Evolutionary conservation across 2,329 filamentous ascomycete genomes (phyloP).

Genomic region (Colletotrichum phormii): DNA sequence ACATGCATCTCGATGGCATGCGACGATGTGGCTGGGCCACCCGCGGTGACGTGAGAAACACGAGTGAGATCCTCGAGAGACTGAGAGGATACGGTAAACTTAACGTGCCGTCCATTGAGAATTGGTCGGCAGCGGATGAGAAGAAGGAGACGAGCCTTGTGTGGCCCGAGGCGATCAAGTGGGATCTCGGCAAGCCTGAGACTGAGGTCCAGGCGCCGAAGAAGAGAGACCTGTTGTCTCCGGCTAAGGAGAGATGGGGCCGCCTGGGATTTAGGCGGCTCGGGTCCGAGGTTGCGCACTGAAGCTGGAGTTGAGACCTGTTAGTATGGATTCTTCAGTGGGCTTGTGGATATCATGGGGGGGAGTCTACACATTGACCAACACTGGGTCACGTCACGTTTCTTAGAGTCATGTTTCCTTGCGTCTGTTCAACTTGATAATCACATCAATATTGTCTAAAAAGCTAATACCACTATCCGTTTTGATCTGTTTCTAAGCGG

Average conservation of each 20-base stretch:
- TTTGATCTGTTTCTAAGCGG: not conserved
- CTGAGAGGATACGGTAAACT: constrained; percentile 39
- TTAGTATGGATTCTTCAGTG: not conserved
- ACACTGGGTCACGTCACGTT: not conserved
- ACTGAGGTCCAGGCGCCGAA: constrained; percentile 26
- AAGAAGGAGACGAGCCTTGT: constrained; percentile 39
- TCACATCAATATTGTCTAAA: not conserved
- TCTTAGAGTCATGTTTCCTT: not conserved
- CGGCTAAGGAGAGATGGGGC: constrained; percentile 41
- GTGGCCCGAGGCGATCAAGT: constrained; percentile 33
- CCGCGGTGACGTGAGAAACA: constrained; percentile 30
- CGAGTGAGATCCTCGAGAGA: constrained; percentile 25
- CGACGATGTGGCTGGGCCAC: constrained; percentile 40
- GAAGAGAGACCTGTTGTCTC: constrained; percentile 36
- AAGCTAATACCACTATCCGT: not conserved
- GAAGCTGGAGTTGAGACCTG: not conserved
- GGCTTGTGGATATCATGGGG: not conserved
- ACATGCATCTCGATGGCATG: constrained; percentile 40
- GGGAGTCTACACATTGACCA: not conserved
- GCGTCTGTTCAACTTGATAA: not conserved
- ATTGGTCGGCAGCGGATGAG: constrained; percentile 36
- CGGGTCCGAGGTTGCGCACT: not conserved
- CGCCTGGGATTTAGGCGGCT: constrained; percentile 20
- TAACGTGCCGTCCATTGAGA: constrained; percentile 33
- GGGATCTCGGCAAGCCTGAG: constrained; percentile 32